Conservation (phyloP, 495 filamentous ascomycete genomes). For the Podospora tetraspora region DNA sequence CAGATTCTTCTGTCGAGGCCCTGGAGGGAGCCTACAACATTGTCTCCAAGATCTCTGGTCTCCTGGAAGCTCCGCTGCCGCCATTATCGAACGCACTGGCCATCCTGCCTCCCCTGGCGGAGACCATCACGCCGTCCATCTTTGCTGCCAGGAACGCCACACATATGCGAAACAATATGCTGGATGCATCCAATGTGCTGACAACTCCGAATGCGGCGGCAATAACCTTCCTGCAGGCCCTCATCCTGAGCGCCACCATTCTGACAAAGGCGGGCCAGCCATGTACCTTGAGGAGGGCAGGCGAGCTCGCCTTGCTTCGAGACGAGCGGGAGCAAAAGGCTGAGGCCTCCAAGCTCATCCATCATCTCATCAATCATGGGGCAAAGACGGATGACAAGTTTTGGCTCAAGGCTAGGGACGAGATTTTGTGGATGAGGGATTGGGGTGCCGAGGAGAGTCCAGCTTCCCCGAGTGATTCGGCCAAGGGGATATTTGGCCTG, state of each 20-base stretch:
- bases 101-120: slow-evolving; percentile 38
- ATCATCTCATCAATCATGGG: slow-evolving; percentile 44
- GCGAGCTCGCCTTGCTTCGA: slow-evolving; percentile 53
- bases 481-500: slow-evolving; percentile 65
- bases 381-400: slow-evolving; percentile 57
- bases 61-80: slow-evolving; percentile 53
- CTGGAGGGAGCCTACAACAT: slow-evolving; percentile 60
- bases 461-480: slow-evolving; percentile 22
- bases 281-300: slow-evolving; percentile 54
- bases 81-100: slow-evolving; percentile 41
- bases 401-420: slow-evolving; percentile 61
- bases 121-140: slow-evolving; percentile 26
- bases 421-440: slow-evolving; percentile 74
- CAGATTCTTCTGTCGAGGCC: slow-evolving; percentile 52
- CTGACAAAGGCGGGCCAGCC: slow-evolving; percentile 56
- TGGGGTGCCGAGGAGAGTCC: slow-evolving; percentile 57
- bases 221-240: slow-evolving; percentile 57
- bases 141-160: slow-evolving; percentile 36
- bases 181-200: slow-evolving; percentile 58
- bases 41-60: slow-evolving; percentile 50
- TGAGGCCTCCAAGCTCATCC: slow-evolving; percentile 59
- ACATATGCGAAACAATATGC: slow-evolving; percentile 50
- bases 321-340: slow-evolving; percentile 60
- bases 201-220: slow-evolving; percentile 60
- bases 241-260: slow-evolving; percentile 63